phyloP scores from a whole-genome alignment of 2,329 filamentous ascomycete genomes.

The Stemphylium beticola region DNA sequence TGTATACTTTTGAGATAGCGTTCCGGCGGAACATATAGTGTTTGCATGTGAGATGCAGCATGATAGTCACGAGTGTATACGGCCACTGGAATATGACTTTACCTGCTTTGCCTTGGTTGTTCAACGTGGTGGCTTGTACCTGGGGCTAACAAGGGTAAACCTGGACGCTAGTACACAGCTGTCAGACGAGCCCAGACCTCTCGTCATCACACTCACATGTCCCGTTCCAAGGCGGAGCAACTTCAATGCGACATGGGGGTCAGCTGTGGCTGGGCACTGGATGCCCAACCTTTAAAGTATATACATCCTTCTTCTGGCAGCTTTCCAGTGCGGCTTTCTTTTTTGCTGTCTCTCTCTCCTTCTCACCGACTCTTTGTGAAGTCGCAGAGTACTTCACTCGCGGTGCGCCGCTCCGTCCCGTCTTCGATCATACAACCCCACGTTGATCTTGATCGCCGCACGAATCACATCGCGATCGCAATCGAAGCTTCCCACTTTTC shows the following conservation, averaged over 20 bases:
- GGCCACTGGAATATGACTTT: conserved; percentile 12
- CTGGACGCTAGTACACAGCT: conserved; percentile 18
- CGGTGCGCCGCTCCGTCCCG: conserved; percentile 14
- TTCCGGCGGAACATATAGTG: conserved; percentile 20
- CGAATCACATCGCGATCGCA: conserved; percentile 46
- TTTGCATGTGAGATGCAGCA: conserved; percentile 22
- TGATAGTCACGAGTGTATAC: conserved; percentile 37
- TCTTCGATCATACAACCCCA: conserved; percentile 23
- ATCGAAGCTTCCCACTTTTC: conserved; percentile 13
- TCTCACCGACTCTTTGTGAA: background rate
- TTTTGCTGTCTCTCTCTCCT: background rate
- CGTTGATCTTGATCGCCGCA: conserved; percentile 30
- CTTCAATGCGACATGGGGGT: conserved; percentile 32
- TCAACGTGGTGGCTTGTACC: conserved; percentile 24
- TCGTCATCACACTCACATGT: conserved; percentile 27
- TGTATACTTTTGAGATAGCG: conserved; percentile 28
- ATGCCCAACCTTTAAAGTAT: conserved; percentile 29
- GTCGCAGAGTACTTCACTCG: conserved; percentile 7
- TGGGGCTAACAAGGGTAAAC: conserved; percentile 23
- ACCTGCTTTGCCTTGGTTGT: conserved; percentile 9
- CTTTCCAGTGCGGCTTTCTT: conserved; percentile 24
- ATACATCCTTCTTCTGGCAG: conserved; percentile 22
- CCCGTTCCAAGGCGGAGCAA: conserved; percentile 36
- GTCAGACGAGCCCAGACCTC: conserved; percentile 20
- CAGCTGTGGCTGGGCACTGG: conserved; percentile 39